Percentiles rank a stretch among this genome's conserved stretches.
These are phyloP conservation scores for Chloropicon primus DNA, from an alignment of 139 green algal species.

Conservation along the genomic window DNA sequence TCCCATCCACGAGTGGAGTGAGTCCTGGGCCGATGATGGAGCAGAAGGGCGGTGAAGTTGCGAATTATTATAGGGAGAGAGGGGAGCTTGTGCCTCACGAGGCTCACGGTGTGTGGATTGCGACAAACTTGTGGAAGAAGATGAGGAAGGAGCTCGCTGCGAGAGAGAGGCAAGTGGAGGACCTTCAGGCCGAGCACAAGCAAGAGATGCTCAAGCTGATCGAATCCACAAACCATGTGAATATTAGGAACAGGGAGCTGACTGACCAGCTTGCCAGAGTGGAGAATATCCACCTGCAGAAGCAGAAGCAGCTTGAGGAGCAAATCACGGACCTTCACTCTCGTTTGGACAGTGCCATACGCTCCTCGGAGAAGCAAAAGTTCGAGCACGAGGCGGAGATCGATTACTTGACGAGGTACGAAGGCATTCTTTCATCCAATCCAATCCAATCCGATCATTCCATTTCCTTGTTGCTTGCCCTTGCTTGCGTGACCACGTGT, in stretches of 20 bases:
- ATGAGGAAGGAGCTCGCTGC: not conserved
- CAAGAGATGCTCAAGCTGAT: not conserved
- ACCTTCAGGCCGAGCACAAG: not conserved
- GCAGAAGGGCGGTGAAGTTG: too few species aligned
- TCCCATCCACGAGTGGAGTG: too few species aligned
- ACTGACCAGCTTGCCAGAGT: not conserved
- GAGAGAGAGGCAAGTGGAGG: not conserved
- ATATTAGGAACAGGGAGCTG: not conserved
- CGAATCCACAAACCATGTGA: not conserved
- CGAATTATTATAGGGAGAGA: not conserved
- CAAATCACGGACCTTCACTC: slow-evolving; percentile 27
- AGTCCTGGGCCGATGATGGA: too few species aligned
- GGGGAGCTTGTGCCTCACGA: not conserved
- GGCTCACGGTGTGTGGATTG: not conserved
- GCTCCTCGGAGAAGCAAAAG: slow-evolving; percentile 3
- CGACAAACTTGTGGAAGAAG: not conserved
- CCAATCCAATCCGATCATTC: not conserved
- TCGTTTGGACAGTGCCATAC: slow-evolving; percentile 19
- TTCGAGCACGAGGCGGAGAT: slow-evolving; percentile 2
- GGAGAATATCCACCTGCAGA: not conserved
- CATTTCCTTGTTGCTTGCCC: not conserved
- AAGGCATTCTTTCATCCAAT: too few species aligned
- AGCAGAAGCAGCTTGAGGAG: slow-evolving; percentile 1
- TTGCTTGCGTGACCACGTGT: not conserved
- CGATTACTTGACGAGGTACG: not conserved